These are phyloP conservation scores for Penicillium diatomitis DNA, from an alignment of 495 filamentous ascomycete species.

Conservation along the genomic window DNA sequence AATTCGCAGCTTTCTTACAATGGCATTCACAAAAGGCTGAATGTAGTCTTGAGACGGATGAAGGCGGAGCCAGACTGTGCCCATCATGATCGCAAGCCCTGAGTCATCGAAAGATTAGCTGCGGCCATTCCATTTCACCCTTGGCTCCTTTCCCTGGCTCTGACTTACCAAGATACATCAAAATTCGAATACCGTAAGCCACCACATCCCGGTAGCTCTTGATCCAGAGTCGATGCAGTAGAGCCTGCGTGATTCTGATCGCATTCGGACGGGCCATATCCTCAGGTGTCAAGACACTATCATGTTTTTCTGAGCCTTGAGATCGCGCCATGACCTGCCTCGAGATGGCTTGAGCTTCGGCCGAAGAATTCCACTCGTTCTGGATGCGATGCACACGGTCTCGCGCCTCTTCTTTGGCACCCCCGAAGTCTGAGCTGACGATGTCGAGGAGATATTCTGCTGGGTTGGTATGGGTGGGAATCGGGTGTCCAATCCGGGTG, in stretches of 20 bases:
- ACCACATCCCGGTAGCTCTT: constrained; percentile 76
- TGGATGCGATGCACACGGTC: constrained; percentile 22
- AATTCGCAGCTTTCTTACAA: constrained; percentile 28
- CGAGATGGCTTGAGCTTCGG: constrained; percentile 4
- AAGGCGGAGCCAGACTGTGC: constrained; percentile 73
- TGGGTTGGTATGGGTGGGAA: constrained; percentile 63
- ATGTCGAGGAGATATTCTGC: constrained; percentile 70
- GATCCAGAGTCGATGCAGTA: constrained; percentile 66
- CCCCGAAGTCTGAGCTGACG: constrained; percentile 64
- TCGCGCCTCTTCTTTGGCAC: constrained; percentile 30
- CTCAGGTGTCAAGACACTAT: constrained; percentile 1
- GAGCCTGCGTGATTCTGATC: constrained; percentile 30
- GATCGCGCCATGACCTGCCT: constrained; percentile 6
- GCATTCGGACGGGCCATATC: constrained; percentile 19
- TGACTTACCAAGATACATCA: constrained; percentile 65
- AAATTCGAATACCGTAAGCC: constrained; percentile 70
- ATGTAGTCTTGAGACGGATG: constrained; percentile 55
- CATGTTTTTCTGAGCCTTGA: constrained; percentile 8
- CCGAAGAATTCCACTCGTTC: constrained; percentile 20
- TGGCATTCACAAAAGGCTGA: constrained; percentile 70
- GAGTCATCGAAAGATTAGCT: constrained; percentile 6
- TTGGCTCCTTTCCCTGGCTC: no score
- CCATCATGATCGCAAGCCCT: constrained; percentile 75
- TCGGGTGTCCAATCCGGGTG: constrained; percentile 41
- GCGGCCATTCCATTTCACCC: no score